phyloP scores from a whole-genome alignment of 305 asterid genomes.

The Rubia tinctorum region DNA sequence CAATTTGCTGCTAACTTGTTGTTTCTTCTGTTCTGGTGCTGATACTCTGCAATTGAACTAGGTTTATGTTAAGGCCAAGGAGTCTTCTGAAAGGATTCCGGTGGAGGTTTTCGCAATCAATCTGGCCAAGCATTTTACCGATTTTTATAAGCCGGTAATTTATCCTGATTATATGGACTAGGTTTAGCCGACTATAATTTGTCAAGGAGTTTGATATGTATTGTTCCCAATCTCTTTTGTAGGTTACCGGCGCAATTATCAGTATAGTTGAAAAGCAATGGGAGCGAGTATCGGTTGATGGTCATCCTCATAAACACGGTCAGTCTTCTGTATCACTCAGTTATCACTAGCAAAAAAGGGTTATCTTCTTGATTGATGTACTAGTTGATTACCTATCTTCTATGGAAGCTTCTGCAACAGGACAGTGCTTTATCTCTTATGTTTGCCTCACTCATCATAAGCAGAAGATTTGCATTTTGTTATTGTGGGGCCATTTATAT shows the following conservation, averaged over 20 bases:
- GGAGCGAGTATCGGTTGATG: conserved; percentile 76
- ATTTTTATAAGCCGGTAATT: conserved; percentile 68
- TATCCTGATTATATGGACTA: neutral
- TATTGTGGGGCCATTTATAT: neutral
- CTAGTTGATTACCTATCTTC: neutral
- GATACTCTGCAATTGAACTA: conserved; percentile 24
- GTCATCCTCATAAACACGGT: conserved; percentile 91
- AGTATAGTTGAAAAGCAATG: conserved; percentile 86
- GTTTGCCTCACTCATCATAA: neutral
- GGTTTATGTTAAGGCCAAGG: conserved; percentile 97
- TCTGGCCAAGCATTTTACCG: conserved; percentile 87
- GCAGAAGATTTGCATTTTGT: neutral
- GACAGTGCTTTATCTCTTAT: neutral
- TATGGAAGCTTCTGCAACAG: neutral
- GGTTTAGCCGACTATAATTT: neutral
- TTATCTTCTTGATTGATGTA: neutral
- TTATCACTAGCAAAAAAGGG: neutral
- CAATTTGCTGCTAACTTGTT: neutral
- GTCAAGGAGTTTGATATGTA: neutral
- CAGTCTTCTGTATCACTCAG: conserved; percentile 22
- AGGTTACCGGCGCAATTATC: conserved; percentile 83
- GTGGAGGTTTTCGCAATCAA: conserved; percentile 81
- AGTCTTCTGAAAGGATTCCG: conserved; percentile 57
- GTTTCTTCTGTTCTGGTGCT: neutral
- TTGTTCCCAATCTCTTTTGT: conserved; percentile 14